phyloP scores from a whole-genome alignment of 208 protist genomes.

The Leishmania tropica region DNA sequence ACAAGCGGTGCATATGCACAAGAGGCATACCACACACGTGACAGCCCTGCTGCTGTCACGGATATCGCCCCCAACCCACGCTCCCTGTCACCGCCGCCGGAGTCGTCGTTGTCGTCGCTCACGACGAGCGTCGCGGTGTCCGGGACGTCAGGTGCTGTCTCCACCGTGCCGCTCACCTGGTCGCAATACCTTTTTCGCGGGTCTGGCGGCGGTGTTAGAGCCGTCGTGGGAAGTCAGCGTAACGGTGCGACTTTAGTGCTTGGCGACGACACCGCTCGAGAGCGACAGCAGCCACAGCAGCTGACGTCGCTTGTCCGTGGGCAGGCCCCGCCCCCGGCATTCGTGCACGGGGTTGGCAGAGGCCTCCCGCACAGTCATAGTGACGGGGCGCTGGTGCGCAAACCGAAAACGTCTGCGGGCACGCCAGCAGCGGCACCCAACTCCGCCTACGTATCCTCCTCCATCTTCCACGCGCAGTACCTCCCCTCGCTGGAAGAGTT shows the following conservation, averaged over 20 bases:
- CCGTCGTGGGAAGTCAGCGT: neutral
- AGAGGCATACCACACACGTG: neutral
- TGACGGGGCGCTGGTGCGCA: neutral
- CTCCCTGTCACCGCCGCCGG: neutral
- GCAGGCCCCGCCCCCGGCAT: neutral
- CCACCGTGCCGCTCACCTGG: constrained; percentile 21
- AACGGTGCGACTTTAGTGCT: neutral
- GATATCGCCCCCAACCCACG: neutral
- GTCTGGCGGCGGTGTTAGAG: neutral
- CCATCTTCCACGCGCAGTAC: constrained; percentile 36
- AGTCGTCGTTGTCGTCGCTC: neutral
- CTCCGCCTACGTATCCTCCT: neutral
- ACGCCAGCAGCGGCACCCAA: neutral
- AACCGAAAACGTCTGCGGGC: neutral
- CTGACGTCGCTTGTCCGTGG: neutral
- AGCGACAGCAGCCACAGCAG: constrained; percentile 14
- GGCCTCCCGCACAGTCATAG: constrained; percentile 2
- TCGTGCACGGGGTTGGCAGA: neutral
- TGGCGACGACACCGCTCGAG: neutral
- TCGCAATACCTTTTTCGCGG: constrained; percentile 26
- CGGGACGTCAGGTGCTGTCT: neutral
- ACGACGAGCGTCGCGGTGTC: neutral
- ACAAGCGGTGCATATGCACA: neutral
- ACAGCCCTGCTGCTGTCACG: neutral
- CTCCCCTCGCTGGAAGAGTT: constrained; percentile 44